A percentile compares a stretch with the other conserved stretches of the same genome.
Evolutionary conservation across 2,329 filamentous ascomycete genomes (phyloP).

Genomic region (Aspergillus persii): DNA sequence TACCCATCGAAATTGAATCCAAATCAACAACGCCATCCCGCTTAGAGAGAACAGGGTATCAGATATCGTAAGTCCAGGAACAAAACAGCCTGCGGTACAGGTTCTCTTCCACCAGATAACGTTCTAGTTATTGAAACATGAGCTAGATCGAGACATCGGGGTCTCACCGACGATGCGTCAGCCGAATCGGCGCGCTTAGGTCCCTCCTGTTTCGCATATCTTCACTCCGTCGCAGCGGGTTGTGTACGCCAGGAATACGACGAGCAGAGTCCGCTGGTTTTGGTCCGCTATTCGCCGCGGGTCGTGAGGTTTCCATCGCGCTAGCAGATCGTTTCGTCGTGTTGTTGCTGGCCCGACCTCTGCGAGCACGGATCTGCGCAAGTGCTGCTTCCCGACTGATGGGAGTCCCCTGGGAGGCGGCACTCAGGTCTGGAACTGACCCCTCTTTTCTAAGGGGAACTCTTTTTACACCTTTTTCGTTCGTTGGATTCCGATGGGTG

Average conservation of each 20-base stretch:
- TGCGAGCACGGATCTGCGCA: conserved; percentile 49
- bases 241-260: conserved; percentile 34
- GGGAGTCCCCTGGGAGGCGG: conserved; percentile 40
- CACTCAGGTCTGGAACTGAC: conserved; percentile 19
- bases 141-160: not conserved
- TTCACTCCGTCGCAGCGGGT: conserved; percentile 27
- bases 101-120: too few species aligned
- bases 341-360: conserved; percentile 39
- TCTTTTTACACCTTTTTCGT: conserved; percentile 28
- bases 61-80: conserved; percentile 14
- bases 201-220: conserved; percentile 34
- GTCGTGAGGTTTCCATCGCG: conserved; percentile 34
- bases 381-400: conserved; percentile 49
- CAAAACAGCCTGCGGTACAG: conserved; percentile 3
- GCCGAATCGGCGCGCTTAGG: conserved; percentile 37
- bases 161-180: conserved; percentile 25
- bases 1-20: not conserved
- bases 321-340: conserved; percentile 43
- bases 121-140: too few species aligned
- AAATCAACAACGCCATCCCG: conserved; percentile 10
- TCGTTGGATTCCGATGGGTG: conserved; percentile 9
- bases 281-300: conserved; percentile 23
- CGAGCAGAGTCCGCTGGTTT: conserved; percentile 26
- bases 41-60: conserved; percentile 30
- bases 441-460: conserved; percentile 33